Percentiles rank a stretch among this genome's conserved stretches.
phyloP scores from a whole-genome alignment of 805 yeast species.

The Ogataea polymorpha region DNA sequence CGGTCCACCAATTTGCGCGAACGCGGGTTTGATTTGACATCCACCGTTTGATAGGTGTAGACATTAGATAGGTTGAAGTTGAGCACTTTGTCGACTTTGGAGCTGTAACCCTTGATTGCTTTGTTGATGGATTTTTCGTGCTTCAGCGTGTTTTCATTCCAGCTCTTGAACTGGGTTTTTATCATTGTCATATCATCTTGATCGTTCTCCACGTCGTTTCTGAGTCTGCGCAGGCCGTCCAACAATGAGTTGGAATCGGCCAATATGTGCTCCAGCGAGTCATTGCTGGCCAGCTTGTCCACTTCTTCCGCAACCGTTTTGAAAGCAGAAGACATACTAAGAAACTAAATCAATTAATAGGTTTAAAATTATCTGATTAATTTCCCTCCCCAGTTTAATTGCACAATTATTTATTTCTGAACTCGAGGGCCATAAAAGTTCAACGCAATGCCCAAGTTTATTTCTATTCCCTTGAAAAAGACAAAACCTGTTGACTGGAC shows the following conservation, averaged over 20 bases:
- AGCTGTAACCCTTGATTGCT: conserved; percentile 25
- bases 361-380: neutral
- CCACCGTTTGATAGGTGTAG: conserved; percentile 25
- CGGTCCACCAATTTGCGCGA: conserved; percentile 22
- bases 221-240: conserved; percentile 23
- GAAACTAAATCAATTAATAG: neutral
- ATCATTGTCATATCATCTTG: conserved; percentile 13
- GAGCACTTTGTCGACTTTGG: conserved; percentile 28
- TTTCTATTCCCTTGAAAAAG: conserved; percentile 35
- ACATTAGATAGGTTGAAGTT: conserved; percentile 23
- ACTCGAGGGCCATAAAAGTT: neutral
- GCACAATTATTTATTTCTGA: neutral
- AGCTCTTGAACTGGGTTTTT: conserved; percentile 12
- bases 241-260: conserved; percentile 30
- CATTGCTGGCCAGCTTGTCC: conserved; percentile 24
- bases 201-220: conserved; percentile 19
- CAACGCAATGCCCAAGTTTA: conserved; percentile 22
- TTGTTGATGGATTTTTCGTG: conserved; percentile 28
- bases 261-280: conserved; percentile 30
- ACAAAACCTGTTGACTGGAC: conserved; percentile 67
- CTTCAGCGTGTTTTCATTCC: conserved; percentile 32
- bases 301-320: conserved; percentile 33
- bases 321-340: conserved; percentile 14
- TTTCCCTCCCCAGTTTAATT: neutral
- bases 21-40: conserved; percentile 10